phyloP scores from a whole-genome alignment of 768 basidiomycete genomes.

The Lactarius evosmus region DNA sequence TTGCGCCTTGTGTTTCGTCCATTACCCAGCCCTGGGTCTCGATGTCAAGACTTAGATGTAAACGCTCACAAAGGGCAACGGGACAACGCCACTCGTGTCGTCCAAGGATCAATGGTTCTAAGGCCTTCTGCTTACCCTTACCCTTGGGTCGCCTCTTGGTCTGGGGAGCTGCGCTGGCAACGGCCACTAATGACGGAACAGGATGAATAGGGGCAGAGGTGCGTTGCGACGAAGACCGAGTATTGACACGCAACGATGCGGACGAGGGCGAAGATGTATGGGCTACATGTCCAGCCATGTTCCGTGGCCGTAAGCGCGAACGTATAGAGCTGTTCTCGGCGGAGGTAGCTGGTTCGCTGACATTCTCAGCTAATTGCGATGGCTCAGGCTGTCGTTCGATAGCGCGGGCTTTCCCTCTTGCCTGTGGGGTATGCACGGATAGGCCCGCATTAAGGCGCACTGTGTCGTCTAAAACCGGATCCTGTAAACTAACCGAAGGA shows the following conservation, averaged over 20 bases:
- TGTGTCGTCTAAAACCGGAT: neutral
- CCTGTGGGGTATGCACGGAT: neutral
- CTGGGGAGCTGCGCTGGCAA: neutral
- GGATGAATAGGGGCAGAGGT: neutral
- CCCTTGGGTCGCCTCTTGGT: slow-evolving; percentile 15
- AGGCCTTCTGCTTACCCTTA: slow-evolving; percentile 27
- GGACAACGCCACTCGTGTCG: slow-evolving; percentile 28
- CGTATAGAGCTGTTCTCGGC: slow-evolving; percentile 18
- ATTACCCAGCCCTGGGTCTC: slow-evolving; percentile 26
- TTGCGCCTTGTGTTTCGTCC: slow-evolving; percentile 27
- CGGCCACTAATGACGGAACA: neutral
- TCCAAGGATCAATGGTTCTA: slow-evolving; percentile 15
- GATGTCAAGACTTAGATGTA: slow-evolving; percentile 23
- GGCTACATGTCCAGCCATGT: slow-evolving; percentile 15
- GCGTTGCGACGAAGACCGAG: slow-evolving; percentile 10
- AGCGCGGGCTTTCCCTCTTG: neutral
- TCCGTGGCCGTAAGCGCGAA: slow-evolving; percentile 27
- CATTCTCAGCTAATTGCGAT: neutral
- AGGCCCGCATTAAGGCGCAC: neutral
- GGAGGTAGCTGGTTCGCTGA: neutral
- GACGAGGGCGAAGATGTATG: slow-evolving; percentile 1
- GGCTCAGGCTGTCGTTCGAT: slow-evolving; percentile 2
- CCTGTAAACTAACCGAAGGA: neutral
- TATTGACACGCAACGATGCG: neutral
- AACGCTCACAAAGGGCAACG: slow-evolving; percentile 22